phyloP scores from a whole-genome alignment of 169 alveolate genomes.

The Cryptosporidium meleagridis region DNA sequence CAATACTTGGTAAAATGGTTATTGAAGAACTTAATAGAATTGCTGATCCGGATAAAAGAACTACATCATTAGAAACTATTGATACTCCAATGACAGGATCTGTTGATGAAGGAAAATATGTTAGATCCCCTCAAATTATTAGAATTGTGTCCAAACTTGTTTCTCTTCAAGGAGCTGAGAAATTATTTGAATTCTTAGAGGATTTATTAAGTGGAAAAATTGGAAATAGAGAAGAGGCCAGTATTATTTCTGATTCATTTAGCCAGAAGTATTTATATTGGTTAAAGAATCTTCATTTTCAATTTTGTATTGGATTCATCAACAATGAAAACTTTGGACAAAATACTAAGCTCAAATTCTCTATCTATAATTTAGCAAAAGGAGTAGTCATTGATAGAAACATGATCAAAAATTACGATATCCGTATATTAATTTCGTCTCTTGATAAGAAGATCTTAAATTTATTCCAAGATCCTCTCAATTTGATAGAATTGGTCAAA shows the following conservation, averaged over 20 bases:
- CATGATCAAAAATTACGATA: slow-evolving; percentile 6
- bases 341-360: slow-evolving; percentile 27
- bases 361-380: slow-evolving; percentile 28
- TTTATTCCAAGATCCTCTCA: slow-evolving; percentile 51
- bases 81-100: slow-evolving; percentile 66
- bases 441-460: neutral
- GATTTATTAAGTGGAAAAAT: slow-evolving; percentile 25
- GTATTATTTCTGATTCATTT: slow-evolving; percentile 50
- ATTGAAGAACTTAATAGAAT: slow-evolving; percentile 57
- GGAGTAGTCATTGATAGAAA: slow-evolving; percentile 24
- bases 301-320: slow-evolving; percentile 60
- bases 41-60: slow-evolving; percentile 70
- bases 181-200: slow-evolving; percentile 16
- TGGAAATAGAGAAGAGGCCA: slow-evolving; percentile 41
- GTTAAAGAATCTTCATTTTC: slow-evolving; percentile 18
- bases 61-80: slow-evolving; percentile 50
- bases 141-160: slow-evolving; percentile 22
- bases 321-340: slow-evolving; percentile 15
- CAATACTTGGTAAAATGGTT: slow-evolving; percentile 3
- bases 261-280: slow-evolving; percentile 64
- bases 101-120: slow-evolving; percentile 61
- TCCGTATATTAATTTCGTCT: slow-evolving; percentile 3
- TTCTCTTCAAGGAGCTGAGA: slow-evolving; percentile 17
- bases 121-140: slow-evolving; percentile 47
- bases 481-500: neutral